Base-by-base conservation (phyloP, 78 protist species). In the Neovahlkampfia damariscottae region DNA sequence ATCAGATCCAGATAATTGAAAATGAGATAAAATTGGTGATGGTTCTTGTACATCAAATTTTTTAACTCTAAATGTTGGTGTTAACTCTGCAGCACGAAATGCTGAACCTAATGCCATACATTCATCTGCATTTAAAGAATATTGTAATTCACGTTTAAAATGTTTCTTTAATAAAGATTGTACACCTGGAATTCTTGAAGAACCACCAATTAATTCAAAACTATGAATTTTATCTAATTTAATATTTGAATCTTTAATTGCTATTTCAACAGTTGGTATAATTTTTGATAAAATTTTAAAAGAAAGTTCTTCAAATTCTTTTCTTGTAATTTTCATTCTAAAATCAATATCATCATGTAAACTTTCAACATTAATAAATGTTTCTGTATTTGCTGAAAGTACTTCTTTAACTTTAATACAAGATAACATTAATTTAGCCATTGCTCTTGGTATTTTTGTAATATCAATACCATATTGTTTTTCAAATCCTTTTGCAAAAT, bases 71-170 rank as follows among this genome's bases (percentile, higher is more conserved):
- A 78, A 78, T 5, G 38, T 2, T 8, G 76, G 70, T 9, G 39
- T 3, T 29, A 78, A 2, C 32, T 8, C 7, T 29, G 77, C 82
- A 2, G 8, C 82, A 8, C 41, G 10, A 73, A 39, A 78, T 41
- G 76, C 58, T 2, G 82, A 68, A 5, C 82, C 82, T 9, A 78
- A 39, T 2, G 82, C 82, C n/a, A 58, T 58, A 40, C 58, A 30
- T 66, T 78, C 82, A 41, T 78, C 82, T 31, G 74, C 82, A 73
- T 78, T 78, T 36, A 50, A 50, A 69, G 82, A 67, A 73, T 69
- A 9, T 27, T 3, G 38, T 31, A 68, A 31, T 5, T 74, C 82
- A 7, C 59, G n/a, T n/a, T n/a, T n/a, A n/a, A n/a, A n/a, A n/a
- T n/a, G n/a, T n/a, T n/a, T n/a, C n/a, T n/a, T n/a, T 28, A 78